phyloP scores from a whole-genome alignment of 169 alveolate species.

The Cyclospora cayetanensis region DNA sequence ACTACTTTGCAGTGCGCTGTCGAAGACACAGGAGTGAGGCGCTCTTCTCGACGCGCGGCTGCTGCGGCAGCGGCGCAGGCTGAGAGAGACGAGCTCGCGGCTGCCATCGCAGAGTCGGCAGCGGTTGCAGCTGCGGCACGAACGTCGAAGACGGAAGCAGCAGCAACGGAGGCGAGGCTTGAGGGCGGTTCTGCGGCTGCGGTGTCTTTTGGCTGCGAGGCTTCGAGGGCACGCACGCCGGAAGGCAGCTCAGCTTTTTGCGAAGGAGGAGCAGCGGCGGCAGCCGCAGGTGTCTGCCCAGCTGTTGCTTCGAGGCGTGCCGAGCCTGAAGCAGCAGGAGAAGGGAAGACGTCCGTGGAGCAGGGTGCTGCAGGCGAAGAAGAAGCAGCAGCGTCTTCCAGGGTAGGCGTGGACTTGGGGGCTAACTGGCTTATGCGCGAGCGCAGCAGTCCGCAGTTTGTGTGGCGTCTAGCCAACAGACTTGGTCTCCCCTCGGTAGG shows the following conservation, averaged over 20 bases:
- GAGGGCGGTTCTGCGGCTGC: neutral
- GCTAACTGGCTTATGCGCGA: slow-evolving; percentile 71
- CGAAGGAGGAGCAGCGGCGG: neutral
- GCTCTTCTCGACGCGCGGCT: neutral
- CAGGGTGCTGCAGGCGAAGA: neutral
- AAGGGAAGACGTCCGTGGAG: neutral
- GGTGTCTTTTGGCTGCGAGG: neutral
- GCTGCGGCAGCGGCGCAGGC: neutral
- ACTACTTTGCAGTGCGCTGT: neutral
- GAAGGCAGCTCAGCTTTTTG: neutral
- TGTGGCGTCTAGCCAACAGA: slow-evolving; percentile 62
- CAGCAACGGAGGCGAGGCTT: neutral
- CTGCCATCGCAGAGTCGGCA: neutral
- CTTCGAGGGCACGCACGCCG: neutral
- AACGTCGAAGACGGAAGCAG: neutral
- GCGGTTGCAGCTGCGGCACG: neutral
- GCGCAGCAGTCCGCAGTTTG: slow-evolving; percentile 44
- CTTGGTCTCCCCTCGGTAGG: slow-evolving; percentile 25
- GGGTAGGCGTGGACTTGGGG: slow-evolving; percentile 46
- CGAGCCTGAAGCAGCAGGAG: neutral
- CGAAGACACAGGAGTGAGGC: neutral
- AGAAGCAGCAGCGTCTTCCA: neutral
- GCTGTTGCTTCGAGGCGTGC: neutral
- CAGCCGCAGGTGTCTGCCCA: neutral
- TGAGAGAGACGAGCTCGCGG: neutral